Evolutionary conservation across 1,139 yeast species (phyloP), one percentile per base, ranked within the genome.

Genomic region (Kodamaea plutei): DNA sequence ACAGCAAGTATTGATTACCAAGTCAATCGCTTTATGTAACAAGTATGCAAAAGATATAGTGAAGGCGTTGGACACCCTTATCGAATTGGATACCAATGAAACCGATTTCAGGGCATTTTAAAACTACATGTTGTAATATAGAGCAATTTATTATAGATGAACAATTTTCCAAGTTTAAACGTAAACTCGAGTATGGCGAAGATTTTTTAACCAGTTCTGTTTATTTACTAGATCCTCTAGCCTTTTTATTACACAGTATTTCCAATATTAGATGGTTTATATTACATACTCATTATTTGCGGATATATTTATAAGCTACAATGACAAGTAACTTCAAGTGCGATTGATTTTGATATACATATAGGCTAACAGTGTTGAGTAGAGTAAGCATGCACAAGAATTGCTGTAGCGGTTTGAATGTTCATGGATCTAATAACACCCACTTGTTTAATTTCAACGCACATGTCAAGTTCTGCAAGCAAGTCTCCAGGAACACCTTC

Each of bases 351-450:
- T n/a, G n/a, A n/a, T n/a, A n/a, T n/a, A n/a, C n/a, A n/a, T n/a
- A n/a, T n/a, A n/a, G n/a, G 11, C 27, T 41, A 68, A 44, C 72
- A 70, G 50, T 84, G 88, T 51, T 87, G 95, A 8, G 77, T 64
- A 2, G 95, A 79, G 50, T 89, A 89, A 0, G 96, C 93, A 54
- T 89, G 95, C 4, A 85, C 95, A 25, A 88, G 76, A 17, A 89
- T 88, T 0, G 97, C 96, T 1, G 96, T 81, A 1, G 96, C 97
- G 1, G 97, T 89, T 59, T 89, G 97, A 40, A 89, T 88, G 51
- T 89, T 89, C 97, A 89, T 88, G 2, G 95, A 85, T 44, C 97
- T 69, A 27, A 89, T 78, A 13, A 88, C 89, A 8, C 97, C 97
- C 20, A 79, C 83, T 52, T 89, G 97, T 50, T 87, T 84, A 47